Conservation (phyloP, 768 basidiomycete genomes). For the Russula lepida region DNA sequence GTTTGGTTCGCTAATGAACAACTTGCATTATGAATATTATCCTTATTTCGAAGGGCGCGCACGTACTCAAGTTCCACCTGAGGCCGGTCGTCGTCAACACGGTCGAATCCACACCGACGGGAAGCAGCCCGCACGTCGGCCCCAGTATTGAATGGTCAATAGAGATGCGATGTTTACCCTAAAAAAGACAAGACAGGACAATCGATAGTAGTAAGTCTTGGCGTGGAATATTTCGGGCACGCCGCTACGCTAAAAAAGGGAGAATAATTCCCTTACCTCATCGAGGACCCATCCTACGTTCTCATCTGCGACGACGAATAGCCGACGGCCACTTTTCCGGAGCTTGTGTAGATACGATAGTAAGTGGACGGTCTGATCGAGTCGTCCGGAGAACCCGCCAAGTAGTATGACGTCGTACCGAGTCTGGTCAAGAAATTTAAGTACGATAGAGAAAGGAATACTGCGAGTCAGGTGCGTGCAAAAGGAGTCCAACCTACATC, state of each 20-base stretch:
- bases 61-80: conserved; percentile 80
- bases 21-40: not conserved
- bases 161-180: conserved; percentile 79
- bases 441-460: not conserved
- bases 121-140: conserved; percentile 89
- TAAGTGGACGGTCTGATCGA: conserved; percentile 92
- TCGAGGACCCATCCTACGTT: conserved; percentile 88
- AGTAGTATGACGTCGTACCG: conserved; percentile 69
- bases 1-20: conserved; percentile 39
- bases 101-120: conserved; percentile 74
- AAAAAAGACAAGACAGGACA: not conserved
- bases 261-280: conserved; percentile 42
- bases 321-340: conserved; percentile 45
- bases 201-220: not conserved
- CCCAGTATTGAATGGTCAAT: conserved; percentile 72
- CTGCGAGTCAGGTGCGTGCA: not conserved
- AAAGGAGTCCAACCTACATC: conserved; percentile 30
- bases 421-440: conserved; percentile 7
- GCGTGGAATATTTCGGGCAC: not conserved
- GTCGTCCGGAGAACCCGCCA: conserved; percentile 82
- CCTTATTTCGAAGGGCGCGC: not conserved
- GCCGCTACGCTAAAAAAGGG: not conserved
- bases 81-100: conserved; percentile 76
- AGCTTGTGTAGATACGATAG: conserved; percentile 80
- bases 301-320: conserved; percentile 83